Evolutionary conservation across 1,284 basidiomycete genomes (phyloP), one percentile per base, ranked within the genome.

Genomic region (Irpex sp.): DNA sequence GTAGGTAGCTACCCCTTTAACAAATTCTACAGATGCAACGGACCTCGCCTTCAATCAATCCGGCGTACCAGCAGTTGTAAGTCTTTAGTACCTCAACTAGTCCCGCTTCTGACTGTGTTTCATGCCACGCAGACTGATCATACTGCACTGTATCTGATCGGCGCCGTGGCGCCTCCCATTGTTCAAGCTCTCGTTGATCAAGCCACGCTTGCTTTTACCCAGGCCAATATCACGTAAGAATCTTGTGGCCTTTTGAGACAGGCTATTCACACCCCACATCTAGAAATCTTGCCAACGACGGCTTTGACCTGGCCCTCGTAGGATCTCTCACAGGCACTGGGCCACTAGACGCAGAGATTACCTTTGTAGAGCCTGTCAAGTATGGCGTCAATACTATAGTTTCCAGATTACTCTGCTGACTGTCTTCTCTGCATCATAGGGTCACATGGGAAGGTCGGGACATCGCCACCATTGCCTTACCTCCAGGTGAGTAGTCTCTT

Each of bases 161-260:
- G 89, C 39, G 87, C 85, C 1, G 83, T 89, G 39, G 85, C 86
- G 57, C 83, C 81, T 1, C 87, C 88, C 15, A 77, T 91, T 58
- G 83, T 89, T 4, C 89, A 92, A 71, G 77, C 81, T 69, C 79
- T 93, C 19, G 90, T 93, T 51, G 80, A 87, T 63, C 78, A 79
- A 47, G 80, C 89, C 1, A 66, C 78, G 5, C 74, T 93, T 53
- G 74, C 77, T 4, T 90, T 92, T 71, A 77, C 68, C 39, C 76
- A 80, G 57, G 90, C 86, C 5, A 86, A 86, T 66, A 87, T 92
- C 68, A 87, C 85, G 53, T 55, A 55, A 33, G 53, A 15, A 3
- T 1, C 36, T 49, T 26, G 26, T 26, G 11, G 17, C 39, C 19
- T 35, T 3, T 4, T 13, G 17, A 6, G 3, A 5, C 36, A 37